phyloP scores from a whole-genome alignment of 2,329 filamentous ascomycete species.

The Cladosporium sp. region DNA sequence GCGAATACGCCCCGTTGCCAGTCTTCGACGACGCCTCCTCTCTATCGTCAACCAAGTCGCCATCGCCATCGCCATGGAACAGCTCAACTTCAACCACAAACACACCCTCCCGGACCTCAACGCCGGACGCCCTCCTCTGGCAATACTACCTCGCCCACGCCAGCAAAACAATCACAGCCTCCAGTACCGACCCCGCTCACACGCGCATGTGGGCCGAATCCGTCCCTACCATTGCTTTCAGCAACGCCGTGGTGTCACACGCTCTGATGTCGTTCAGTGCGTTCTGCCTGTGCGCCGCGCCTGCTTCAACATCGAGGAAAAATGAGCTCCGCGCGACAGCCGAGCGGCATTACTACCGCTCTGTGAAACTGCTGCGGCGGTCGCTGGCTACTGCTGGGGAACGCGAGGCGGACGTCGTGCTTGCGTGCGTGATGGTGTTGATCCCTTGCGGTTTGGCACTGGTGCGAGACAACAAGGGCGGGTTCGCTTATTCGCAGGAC shows the following conservation, averaged over 20 bases:
- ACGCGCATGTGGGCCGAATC: not conserved
- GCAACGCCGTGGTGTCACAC: not conserved
- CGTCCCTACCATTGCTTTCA: not conserved
- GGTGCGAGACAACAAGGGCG: not conserved
- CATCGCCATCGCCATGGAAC: not conserved
- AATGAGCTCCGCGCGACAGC: not conserved
- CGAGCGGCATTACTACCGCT: not conserved
- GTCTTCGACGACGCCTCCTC: not conserved
- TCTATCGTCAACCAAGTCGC: not conserved
- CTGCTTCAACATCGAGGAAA: not conserved
- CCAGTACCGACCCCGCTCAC: slow-evolving; percentile 3
- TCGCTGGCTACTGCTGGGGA: not conserved
- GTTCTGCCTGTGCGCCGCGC: not conserved
- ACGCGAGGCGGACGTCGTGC: not conserved
- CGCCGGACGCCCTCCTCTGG: slow-evolving; percentile 13
- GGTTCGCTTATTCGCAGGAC: not conserved
- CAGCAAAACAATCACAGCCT: not conserved
- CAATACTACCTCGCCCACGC: slow-evolving; percentile 18
- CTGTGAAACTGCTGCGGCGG: not conserved
- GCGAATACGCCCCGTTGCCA: not conserved
- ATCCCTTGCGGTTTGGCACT: slow-evolving; percentile 1
- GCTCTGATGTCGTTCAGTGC: slow-evolving; percentile 6
- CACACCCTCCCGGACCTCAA: not conserved
- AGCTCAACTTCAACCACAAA: not conserved
- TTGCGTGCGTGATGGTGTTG: slow-evolving; percentile 1